Evolutionary conservation across 2,329 filamentous ascomycete species (phyloP).

Genomic region (Colletotrichum lini): DNA sequence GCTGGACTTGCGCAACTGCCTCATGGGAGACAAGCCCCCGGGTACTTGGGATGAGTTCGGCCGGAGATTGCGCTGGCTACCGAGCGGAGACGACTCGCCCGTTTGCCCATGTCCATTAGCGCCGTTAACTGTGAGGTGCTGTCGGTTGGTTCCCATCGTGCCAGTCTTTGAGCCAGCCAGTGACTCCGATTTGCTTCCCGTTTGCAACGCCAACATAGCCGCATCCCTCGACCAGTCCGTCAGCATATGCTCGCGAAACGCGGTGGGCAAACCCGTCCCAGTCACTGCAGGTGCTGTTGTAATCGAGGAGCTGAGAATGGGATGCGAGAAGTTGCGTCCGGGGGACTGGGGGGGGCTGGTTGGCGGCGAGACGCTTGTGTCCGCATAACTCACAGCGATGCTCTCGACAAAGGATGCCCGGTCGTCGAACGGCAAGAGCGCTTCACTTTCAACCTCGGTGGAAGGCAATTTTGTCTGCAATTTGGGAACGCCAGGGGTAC

Average conservation of each 20-base stretch:
- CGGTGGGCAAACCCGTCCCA: conserved; percentile 73
- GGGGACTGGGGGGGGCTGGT: conserved; percentile 80
- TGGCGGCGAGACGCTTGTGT: conserved; percentile 73
- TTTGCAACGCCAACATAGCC: conserved; percentile 77
- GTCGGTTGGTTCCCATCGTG: conserved; percentile 67
- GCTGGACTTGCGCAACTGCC: conserved; percentile 68
- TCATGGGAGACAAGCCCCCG: conserved; percentile 51
- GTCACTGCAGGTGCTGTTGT: conserved; percentile 56
- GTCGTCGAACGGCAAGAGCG: conserved; percentile 82
- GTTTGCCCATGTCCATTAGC: conserved; percentile 55
- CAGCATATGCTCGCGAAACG: conserved; percentile 82
- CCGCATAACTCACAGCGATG: conserved; percentile 80
- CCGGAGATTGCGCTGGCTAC: conserved; percentile 65
- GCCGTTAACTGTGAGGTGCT: conserved; percentile 71
- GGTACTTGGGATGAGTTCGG: conserved; percentile 59
- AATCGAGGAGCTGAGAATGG: conserved; percentile 68
- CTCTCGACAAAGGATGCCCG: conserved; percentile 79
- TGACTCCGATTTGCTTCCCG: conserved; percentile 80
- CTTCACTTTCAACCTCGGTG: conserved; percentile 72
- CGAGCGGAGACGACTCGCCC: conserved; percentile 63
- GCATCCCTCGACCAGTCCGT: conserved; percentile 84
- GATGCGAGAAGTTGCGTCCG: conserved; percentile 73
- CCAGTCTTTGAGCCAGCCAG: conserved; percentile 81
- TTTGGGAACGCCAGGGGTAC: conserved; percentile 63
- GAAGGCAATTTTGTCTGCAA: conserved; percentile 63